phyloP scores from a whole-genome alignment of 768 basidiomycete genomes.

The Pleurotus djamor region DNA sequence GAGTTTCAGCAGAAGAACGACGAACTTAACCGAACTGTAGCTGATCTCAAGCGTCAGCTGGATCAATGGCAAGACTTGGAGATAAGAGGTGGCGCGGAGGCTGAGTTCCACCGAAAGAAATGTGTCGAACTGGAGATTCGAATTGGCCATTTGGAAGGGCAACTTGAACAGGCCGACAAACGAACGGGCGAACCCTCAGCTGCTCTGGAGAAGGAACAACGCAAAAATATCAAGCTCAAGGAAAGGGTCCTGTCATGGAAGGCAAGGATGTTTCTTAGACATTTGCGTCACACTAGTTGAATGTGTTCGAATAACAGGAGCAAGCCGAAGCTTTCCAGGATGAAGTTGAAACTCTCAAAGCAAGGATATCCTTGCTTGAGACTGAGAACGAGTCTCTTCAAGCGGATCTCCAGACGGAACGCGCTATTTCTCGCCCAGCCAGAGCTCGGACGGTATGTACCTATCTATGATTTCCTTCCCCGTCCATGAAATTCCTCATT shows the following conservation, averaged over 20 bases:
- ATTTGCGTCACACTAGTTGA: not conserved
- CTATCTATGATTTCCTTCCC: not conserved
- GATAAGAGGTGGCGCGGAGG: slow-evolving; percentile 57
- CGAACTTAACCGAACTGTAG: slow-evolving; percentile 54
- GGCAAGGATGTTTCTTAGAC: slow-evolving; percentile 26
- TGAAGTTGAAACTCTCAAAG: slow-evolving; percentile 30
- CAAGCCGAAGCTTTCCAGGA: slow-evolving; percentile 32
- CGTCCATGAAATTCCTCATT: not conserved
- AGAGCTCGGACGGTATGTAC: slow-evolving; percentile 18
- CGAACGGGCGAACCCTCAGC: slow-evolving; percentile 30
- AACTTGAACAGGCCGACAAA: slow-evolving; percentile 23
- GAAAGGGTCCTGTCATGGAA: slow-evolving; percentile 39
- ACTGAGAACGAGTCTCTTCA: slow-evolving; percentile 44
- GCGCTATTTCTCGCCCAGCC: slow-evolving; percentile 26
- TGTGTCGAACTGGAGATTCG: slow-evolving; percentile 56
- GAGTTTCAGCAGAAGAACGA: slow-evolving; percentile 57
- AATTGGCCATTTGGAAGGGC: slow-evolving; percentile 42
- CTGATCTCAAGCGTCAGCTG: slow-evolving; percentile 60
- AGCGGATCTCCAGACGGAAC: slow-evolving; percentile 37
- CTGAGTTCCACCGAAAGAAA: slow-evolving; percentile 51
- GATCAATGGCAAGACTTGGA: slow-evolving; percentile 70
- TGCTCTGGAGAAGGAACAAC: slow-evolving; percentile 39
- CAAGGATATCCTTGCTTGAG: slow-evolving; percentile 32
- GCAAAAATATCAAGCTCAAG: slow-evolving; percentile 39
- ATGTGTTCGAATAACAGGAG: slow-evolving; percentile 24